Base-by-base conservation (phyloP, 1,139 yeast genomes). In the Saccharomyces hybrid region DNA sequence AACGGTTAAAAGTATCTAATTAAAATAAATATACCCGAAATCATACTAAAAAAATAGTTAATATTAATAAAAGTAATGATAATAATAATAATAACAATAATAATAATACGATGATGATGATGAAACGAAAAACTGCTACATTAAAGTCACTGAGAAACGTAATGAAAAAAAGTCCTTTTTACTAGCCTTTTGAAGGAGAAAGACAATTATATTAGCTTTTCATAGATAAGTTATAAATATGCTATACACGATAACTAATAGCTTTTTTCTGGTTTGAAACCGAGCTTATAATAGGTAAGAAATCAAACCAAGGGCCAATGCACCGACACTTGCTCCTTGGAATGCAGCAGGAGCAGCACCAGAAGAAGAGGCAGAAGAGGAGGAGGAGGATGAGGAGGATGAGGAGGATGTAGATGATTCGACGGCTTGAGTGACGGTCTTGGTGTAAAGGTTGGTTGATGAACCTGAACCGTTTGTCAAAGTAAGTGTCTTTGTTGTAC, bases 341-440 rank as follows among this genome's bases (percentile, higher is more conserved):
- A 32, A 32, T 27, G 59, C 29, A 20, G 59, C 57, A 20, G 61
- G 44, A 26, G 53, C 32, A 13, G 53, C 49, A 42, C 48, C 32
- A 3, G 53, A 16, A 11, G 53, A 48, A 38, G 67, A 59, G 27
- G 68, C 57, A 48, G 64, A 58, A 34, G 63, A 59, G 25, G 71
- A 56, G 23, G 59, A 16, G 23, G 55, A 26, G 29, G 56, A 28
- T 8, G 55, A 20, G 52, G 65, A 56, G 27, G 27, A 25, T 57
- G 68, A 59, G n/a, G 57, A 60, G 27, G 56, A 60, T 31, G 56
- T 56, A 41, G 63, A 57, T 64, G 44, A 70, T n/a, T 32, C 38
- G n/a, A 32, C n/a, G 14, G 16, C 16, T 32, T 32, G 38, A n/a
- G 38, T 32, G 8, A 32, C 38, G 6, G 38, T 32, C 38, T 32